Evolutionary conservation across 2,329 filamentous ascomycete species (phyloP), one percentile per base, ranked within the genome.

Genomic region (Neophaeococcomyces mojaviensis): DNA sequence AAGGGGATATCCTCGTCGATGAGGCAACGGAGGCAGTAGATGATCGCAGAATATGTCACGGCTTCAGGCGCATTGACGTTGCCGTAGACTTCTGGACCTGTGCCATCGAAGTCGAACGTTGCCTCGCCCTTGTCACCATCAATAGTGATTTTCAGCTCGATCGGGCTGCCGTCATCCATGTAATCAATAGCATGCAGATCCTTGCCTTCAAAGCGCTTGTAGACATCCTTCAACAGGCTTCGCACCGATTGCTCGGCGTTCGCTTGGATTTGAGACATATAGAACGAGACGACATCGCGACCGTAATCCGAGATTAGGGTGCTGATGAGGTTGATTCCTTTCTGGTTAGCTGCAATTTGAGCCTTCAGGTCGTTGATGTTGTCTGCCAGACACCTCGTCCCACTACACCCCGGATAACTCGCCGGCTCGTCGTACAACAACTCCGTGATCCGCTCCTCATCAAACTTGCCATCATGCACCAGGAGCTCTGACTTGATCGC

Each of bases 331-430:
- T 79, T 81, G 58, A 90, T 90, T 7, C 88, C 88, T 56, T 88
- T 88, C 56, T 88, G 83, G 58, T 94, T 94, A 10, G 87, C 86
- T 0, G 88, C 86, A 10, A 92, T 82, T 61, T 94, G 87, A 0
- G 88, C 88, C 63, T 89, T 88, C 33, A 94, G 72, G 60, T 94
- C 88, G 43, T 87, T 89, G 53, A 94, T 72, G 60, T 94, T 94
- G 63, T 94, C 88, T 8, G 78, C 80, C 1, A 94, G 70, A 59
- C 86, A 88, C 35, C 87, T 72, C 0, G 87, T 89, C 2, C 86
- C 87, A 44, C 78, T 82, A 66, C 86, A 92, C 1, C 84, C 87
- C 0, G 81, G 79, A 54, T 85, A 81, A 55, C 82, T 72, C 0
- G 84, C 84, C 0, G 88, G 87, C 52, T 88, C 84, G 12, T 79